Conservation (phyloP, 2,329 filamentous ascomycete genomes). For the Penicillium glabrum region DNA sequence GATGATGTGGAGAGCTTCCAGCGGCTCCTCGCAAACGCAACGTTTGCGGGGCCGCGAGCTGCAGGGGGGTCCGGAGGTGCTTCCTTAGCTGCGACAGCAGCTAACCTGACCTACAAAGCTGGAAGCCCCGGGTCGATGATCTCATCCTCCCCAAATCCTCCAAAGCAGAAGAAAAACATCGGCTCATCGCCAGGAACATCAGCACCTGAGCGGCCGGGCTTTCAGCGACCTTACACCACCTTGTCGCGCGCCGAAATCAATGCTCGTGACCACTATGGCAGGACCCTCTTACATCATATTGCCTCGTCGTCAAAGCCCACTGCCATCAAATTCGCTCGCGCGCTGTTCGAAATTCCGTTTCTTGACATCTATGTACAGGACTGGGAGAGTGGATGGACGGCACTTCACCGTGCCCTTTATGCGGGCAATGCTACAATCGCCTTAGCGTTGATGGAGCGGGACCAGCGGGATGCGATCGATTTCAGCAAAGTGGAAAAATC, state of each 20-base stretch:
- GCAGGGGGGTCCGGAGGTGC: conserved; percentile 24
- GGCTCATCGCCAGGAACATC: conserved; percentile 48
- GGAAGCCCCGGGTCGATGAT: conserved; percentile 32
- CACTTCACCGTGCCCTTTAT: conserved; percentile 86
- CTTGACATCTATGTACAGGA: conserved; percentile 88
- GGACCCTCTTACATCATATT: conserved; percentile 82
- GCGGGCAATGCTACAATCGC: conserved; percentile 86
- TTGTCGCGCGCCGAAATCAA: conserved; percentile 73
- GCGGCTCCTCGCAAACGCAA: conserved; percentile 75
- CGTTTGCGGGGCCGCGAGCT: conserved; percentile 32
- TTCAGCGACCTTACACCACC: conserved; percentile 24
- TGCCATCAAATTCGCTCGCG: conserved; percentile 72
- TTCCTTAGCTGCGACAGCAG: conserved; percentile 9
- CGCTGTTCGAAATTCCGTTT: conserved; percentile 76
- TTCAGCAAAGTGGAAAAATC: conserved; percentile 58
- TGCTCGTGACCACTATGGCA: conserved; percentile 74
- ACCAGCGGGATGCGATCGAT: conserved; percentile 65
- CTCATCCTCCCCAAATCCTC: conserved; percentile 37
- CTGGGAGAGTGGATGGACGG: conserved; percentile 91
- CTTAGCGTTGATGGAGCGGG: conserved; percentile 74
- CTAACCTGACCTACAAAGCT: conserved; percentile 22
- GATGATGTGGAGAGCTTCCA: conserved; percentile 96
- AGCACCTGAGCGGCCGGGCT: conserved; percentile 42
- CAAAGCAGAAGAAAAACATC: conserved; percentile 49
- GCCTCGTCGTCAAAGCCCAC: conserved; percentile 71